Evolutionary conservation across 805 yeast genomes (phyloP).

Genomic region (Candida corydali): DNA sequence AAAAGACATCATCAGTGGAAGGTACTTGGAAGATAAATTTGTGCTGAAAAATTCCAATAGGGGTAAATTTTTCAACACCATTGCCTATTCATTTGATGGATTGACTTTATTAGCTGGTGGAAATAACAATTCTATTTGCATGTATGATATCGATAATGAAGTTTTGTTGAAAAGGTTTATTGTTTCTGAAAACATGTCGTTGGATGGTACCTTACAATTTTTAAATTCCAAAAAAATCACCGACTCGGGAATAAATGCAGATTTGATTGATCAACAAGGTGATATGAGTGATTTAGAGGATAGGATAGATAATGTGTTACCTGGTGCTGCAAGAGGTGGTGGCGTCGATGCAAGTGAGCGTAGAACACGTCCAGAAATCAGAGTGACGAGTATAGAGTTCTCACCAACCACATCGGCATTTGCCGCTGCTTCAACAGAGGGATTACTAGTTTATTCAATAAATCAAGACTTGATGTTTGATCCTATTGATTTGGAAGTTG

Average conservation of each 20-base stretch:
- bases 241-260: slow-evolving; percentile 76
- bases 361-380: slow-evolving; percentile 72
- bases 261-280: slow-evolving; percentile 77
- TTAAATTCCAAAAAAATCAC: slow-evolving; percentile 81
- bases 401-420: slow-evolving; percentile 89
- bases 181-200: slow-evolving; percentile 83
- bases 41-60: slow-evolving; percentile 75
- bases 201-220: slow-evolving; percentile 80
- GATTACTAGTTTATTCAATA: slow-evolving; percentile 75
- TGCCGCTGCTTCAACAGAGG: slow-evolving; percentile 95
- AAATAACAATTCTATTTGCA: slow-evolving; percentile 82
- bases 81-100: slow-evolving; percentile 89
- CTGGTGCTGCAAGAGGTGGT: slow-evolving; percentile 75
- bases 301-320: slow-evolving; percentile 67
- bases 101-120: slow-evolving; percentile 87
- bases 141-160: slow-evolving; percentile 85
- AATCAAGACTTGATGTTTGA: slow-evolving; percentile 77
- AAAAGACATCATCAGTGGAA: slow-evolving; percentile 81
- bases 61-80: slow-evolving; percentile 76
- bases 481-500: slow-evolving; percentile 92
- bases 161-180: slow-evolving; percentile 78
- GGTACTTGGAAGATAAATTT: slow-evolving; percentile 79
- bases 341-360: slow-evolving; percentile 81
- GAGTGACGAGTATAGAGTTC: slow-evolving; percentile 73
- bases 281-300: slow-evolving; percentile 85